A percentile compares a stretch with the other conserved stretches of the same genome.
These are phyloP conservation scores for Neurospora sp. DNA, from an alignment of 495 filamentous ascomycete genomes.

Conservation along the genomic window DNA sequence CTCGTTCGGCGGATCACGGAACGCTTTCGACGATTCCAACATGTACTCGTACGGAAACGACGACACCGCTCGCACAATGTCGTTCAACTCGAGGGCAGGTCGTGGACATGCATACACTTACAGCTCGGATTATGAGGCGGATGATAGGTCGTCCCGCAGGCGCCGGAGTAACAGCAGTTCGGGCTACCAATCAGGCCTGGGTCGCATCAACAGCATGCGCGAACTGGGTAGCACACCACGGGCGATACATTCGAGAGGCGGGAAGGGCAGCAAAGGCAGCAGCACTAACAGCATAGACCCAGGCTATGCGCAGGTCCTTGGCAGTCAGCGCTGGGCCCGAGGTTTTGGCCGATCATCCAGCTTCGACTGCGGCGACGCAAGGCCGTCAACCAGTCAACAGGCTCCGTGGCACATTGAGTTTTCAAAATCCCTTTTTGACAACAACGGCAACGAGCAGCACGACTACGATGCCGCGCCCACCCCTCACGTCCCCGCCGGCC, in stretches of 20 bases:
- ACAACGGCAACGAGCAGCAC: slow-evolving; percentile 28
- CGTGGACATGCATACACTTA: slow-evolving; percentile 65
- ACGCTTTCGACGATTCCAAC: slow-evolving; percentile 21
- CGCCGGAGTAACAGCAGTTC: slow-evolving; percentile 78
- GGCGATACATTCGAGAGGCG: slow-evolving; percentile 37
- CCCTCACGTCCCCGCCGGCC: slow-evolving; percentile 76
- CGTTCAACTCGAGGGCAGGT: slow-evolving; percentile 24
- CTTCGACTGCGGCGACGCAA: slow-evolving; percentile 55
- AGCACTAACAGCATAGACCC: slow-evolving; percentile 60
- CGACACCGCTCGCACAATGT: slow-evolving; percentile 25
- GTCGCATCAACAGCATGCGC: slow-evolving; percentile 53
- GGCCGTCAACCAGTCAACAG: slow-evolving; percentile 19
- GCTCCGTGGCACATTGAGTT: slow-evolving; percentile 35
- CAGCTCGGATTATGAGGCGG: slow-evolving; percentile 58
- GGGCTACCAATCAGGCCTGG: slow-evolving; percentile 50
- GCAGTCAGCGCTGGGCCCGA: slow-evolving; percentile 47
- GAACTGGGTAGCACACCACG: slow-evolving; percentile 28
- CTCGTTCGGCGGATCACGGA: slow-evolving; percentile 9
- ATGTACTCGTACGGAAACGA: slow-evolving; percentile 13
- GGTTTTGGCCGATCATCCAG: slow-evolving; percentile 59
- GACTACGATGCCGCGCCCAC: slow-evolving; percentile 79
- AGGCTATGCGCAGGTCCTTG: slow-evolving; percentile 43
- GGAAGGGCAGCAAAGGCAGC: slow-evolving; percentile 64
- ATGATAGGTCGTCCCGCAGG: slow-evolving; percentile 54
- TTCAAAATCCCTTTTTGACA: slow-evolving; percentile 28